A percentile compares a stretch with the other conserved stretches of the same genome.
phyloP scores from a whole-genome alignment of 75 land plant species.

The Cryptomeria japonica region DNA sequence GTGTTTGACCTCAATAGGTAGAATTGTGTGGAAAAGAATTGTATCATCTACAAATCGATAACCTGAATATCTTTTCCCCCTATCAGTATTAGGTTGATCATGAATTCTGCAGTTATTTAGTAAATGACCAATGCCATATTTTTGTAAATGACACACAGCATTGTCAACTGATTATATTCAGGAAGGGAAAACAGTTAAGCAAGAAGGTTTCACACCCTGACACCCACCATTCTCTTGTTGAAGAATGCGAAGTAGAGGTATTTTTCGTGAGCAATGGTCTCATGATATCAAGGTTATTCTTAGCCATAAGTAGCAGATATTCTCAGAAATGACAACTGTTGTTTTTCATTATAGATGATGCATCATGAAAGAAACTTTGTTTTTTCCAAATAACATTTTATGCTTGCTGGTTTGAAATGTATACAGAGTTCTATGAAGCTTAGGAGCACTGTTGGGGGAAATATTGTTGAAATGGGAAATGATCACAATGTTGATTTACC shows the following conservation, averaged over 20 bases:
- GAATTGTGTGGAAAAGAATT: no score
- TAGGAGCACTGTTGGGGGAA: neutral
- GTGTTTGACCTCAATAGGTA: no score
- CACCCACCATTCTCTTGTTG: neutral
- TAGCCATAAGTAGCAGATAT: neutral
- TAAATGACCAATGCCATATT: neutral
- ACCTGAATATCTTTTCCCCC: no score
- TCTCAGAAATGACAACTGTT: neutral
- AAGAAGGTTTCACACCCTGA: neutral
- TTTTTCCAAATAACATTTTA: neutral
- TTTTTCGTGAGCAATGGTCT: neutral
- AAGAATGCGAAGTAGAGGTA: conserved; percentile 4
- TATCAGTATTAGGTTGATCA: no score
- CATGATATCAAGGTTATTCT: neutral
- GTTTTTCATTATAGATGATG: neutral
- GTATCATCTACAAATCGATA: no score
- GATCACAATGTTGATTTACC: neutral
- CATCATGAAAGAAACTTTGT: neutral
- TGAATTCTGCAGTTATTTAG: no score
- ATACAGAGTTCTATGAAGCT: neutral
- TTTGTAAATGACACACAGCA: neutral
- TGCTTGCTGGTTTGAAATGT: neutral
- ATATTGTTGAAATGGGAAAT: neutral
- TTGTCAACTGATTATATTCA: neutral
- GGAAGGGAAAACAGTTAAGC: neutral